phyloP scores from a whole-genome alignment of 768 basidiomycete genomes.

The Boletellus emodensis region DNA sequence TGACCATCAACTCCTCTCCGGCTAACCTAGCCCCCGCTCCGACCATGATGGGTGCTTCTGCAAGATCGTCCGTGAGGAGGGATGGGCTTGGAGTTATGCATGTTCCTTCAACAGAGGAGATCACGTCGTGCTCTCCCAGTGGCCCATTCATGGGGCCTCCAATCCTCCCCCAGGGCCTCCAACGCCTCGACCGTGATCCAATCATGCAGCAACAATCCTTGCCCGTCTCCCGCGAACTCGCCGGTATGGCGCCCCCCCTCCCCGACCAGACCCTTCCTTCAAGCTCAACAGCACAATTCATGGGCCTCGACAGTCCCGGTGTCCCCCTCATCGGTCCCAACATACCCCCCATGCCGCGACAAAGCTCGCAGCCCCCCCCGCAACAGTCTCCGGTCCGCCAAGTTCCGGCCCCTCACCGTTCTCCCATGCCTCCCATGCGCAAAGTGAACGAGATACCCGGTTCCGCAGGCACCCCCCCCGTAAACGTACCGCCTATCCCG shows the following conservation, averaged over 20 bases:
- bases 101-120: too few species aligned
- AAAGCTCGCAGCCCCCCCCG: constrained; percentile 25
- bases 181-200: neutral
- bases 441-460: constrained; percentile 20
- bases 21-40: too few species aligned
- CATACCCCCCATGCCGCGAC: constrained; percentile 14
- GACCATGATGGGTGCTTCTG: too few species aligned
- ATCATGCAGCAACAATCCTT: too few species aligned
- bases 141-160: constrained; percentile 41
- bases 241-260: neutral
- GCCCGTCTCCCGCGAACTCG: constrained; percentile 10
- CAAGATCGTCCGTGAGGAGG: too few species aligned
- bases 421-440: constrained; percentile 19
- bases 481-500: constrained; percentile 22
- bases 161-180: constrained; percentile 27
- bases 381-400: constrained; percentile 26
- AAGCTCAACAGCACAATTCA: too few species aligned
- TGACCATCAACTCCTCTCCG: too few species aligned
- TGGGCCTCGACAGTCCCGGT: neutral
- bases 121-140: constrained; percentile 24
- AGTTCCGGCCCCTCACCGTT: constrained; percentile 17
- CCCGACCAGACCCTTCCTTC: neutral
- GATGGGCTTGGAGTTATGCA: too few species aligned
- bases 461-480: constrained; percentile 9
- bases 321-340: constrained; percentile 24